Evolutionary conservation across 108 stramenopile genomes (phyloP).

Genomic region (Discostella pseudostelligera): DNA sequence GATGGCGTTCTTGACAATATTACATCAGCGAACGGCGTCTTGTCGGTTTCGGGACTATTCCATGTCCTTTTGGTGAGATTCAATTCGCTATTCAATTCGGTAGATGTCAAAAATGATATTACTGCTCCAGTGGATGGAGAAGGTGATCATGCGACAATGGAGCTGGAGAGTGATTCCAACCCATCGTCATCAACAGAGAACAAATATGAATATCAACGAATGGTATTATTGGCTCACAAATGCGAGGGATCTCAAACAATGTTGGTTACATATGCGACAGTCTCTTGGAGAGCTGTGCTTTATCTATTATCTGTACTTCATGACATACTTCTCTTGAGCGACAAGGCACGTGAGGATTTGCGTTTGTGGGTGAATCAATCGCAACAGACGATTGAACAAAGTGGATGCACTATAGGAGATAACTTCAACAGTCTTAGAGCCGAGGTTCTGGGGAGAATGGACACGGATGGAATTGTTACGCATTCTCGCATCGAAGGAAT

Average conservation of each 20-base stretch:
- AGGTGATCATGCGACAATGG: neutral
- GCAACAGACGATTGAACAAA: neutral
- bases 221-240: neutral
- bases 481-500: constrained; percentile 42
- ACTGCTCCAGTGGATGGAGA: neutral
- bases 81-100: constrained; percentile 19
- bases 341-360: constrained; percentile 36
- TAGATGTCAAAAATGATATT: neutral
- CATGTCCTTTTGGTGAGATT: constrained; percentile 22
- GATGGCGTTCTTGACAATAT: neutral
- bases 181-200: neutral
- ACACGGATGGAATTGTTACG: neutral
- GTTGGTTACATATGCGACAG: neutral
- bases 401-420: constrained; percentile 7
- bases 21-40: neutral
- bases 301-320: constrained; percentile 29
- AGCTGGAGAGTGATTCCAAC: neutral
- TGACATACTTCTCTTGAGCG: constrained; percentile 29
- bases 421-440: neutral
- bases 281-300: constrained; percentile 25
- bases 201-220: neutral
- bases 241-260: neutral
- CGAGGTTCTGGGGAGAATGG: neutral
- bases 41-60: constrained; percentile 27
- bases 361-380: neutral